Evolutionary conservation across 2,329 filamentous ascomycete genomes (phyloP).

Genomic region (Cephalotrichum gorgonifer): DNA sequence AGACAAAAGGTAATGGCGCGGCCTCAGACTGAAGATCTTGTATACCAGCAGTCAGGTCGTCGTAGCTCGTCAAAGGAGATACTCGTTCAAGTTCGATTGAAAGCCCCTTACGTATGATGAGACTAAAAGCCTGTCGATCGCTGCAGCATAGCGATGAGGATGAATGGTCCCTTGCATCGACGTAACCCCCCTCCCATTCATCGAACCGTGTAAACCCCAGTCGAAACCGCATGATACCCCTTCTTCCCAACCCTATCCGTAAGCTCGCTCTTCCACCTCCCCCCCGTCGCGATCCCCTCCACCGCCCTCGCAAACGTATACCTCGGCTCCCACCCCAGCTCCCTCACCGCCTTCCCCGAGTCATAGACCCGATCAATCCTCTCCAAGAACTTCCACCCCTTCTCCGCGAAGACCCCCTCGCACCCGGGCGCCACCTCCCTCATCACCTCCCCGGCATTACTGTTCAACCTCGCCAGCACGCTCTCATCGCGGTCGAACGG

Average conservation of each 20-base stretch:
- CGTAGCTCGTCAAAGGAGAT: too few relatives aligned
- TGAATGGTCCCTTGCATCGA: too few relatives aligned
- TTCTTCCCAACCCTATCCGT: conserved; percentile 26
- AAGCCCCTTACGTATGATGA: too few relatives aligned
- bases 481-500: conserved; percentile 22
- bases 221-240: conserved; percentile 31
- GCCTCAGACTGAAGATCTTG: too few relatives aligned
- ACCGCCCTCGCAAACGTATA: conserved; percentile 28
- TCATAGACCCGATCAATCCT: conserved; percentile 35
- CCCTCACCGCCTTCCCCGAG: conserved; percentile 25
- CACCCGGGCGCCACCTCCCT: conserved; percentile 14
- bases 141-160: too few relatives aligned
- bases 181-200: too few relatives aligned
- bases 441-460: conserved; percentile 20
- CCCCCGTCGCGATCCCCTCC: conserved; percentile 20
- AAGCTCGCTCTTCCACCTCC: conserved; percentile 28
- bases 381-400: conserved; percentile 24
- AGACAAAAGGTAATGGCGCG: too few relatives aligned
- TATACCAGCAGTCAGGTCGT: too few relatives aligned
- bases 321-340: conserved; percentile 29
- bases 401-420: conserved; percentile 18
- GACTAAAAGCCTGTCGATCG: too few relatives aligned
- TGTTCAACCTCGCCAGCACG: conserved; percentile 22
- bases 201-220: conserved; percentile 24
- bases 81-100: too few relatives aligned